Percentiles rank a stretch among this genome's conserved stretches.
Evolutionary conservation across 208 protist species (phyloP).

Genomic region (Crithidia fasciculata): DNA sequence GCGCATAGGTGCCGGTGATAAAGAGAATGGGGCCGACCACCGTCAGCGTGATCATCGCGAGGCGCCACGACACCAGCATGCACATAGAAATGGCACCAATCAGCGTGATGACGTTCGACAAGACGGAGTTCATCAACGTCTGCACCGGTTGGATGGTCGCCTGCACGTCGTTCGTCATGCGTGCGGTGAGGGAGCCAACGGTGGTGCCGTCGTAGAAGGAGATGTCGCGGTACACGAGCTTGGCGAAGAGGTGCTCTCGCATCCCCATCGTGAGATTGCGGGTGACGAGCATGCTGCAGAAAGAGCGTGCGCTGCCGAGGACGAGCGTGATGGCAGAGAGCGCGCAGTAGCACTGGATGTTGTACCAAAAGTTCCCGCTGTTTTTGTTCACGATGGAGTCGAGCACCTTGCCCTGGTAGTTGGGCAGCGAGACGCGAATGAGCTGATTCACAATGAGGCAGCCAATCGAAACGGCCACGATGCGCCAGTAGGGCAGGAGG

Average conservation of each 20-base stretch:
- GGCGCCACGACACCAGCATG: conserved; percentile 50
- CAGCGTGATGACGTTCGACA: conserved; percentile 53
- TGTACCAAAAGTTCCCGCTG: conserved; percentile 36
- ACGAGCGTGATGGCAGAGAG: conserved; percentile 49
- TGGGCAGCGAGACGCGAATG: conserved; percentile 45
- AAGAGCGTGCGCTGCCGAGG: conserved; percentile 49
- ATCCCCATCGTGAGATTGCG: conserved; percentile 55
- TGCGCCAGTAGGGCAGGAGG: conserved; percentile 44
- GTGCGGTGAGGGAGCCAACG: conserved; percentile 55
- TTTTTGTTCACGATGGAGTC: conserved; percentile 50
- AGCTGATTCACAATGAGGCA: conserved; percentile 48
- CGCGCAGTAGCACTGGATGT: conserved; percentile 41
- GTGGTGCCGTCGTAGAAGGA: conserved; percentile 59
- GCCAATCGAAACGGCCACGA: conserved; percentile 37
- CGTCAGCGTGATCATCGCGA: conserved; percentile 60
- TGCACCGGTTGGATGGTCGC: conserved; percentile 54
- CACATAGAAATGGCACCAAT: conserved; percentile 55
- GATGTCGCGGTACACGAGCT: conserved; percentile 59
- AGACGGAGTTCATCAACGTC: conserved; percentile 48
- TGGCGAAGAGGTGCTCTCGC: conserved; percentile 45
- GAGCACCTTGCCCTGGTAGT: conserved; percentile 59
- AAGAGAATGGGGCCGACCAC: conserved; percentile 58
- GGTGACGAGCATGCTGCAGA: conserved; percentile 55
- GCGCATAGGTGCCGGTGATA: conserved; percentile 54
- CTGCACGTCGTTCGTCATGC: conserved; percentile 72